Base-by-base conservation (phyloP, 768 basidiomycete genomes). In the Strobilomyces dryophilus region DNA sequence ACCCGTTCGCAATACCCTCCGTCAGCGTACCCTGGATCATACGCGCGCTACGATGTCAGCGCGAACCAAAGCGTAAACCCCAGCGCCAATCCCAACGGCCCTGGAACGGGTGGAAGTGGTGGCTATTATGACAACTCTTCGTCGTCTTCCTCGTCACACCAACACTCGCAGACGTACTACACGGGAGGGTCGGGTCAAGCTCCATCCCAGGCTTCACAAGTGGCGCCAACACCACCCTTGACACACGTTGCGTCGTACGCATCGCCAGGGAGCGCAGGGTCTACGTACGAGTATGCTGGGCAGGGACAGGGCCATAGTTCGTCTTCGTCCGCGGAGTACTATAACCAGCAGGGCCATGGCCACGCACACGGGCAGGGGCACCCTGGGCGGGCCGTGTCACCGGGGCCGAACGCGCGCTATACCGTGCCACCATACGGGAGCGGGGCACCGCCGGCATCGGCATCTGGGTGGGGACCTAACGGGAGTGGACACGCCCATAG, bases 41-140 rank as follows among this genome's bases (percentile, higher is more conserved):
- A 70, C 18, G 47, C 66, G 10, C 63, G 58, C 11, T 69, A 65
- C 8, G 61, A 66, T 55, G 50, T 69, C 57, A 35, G 69, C 70
- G 49, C 66, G 7, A 62, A 43, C 15, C 8, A 60, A 15, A 63
- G 46, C 39, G 48, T 43, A 50, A 62, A 51, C 40, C 27, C 45
- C 7, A 64, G 36, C 20, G 17, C 50, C 15, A 61, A 39, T 5
- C 9, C 45, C 40, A 54, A 41, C 6, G 62, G 60, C 12, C 41
- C 54, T 24, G 59, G 45, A 36, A 29, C 55, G 4, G 42, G 53
- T 6, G 56, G 59, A 24, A 56, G 48, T 34, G 53, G 57, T 1
- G 53, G 61, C 8, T 65, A 70, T 31, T 71, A 69, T 11, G 62
- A 71, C 26, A 48, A 60, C 17, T 54, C 65, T 4, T 32, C 65